Evolutionary conservation across 2,329 filamentous ascomycete species (phyloP).

Genomic region (Lachnum nothofagi): DNA sequence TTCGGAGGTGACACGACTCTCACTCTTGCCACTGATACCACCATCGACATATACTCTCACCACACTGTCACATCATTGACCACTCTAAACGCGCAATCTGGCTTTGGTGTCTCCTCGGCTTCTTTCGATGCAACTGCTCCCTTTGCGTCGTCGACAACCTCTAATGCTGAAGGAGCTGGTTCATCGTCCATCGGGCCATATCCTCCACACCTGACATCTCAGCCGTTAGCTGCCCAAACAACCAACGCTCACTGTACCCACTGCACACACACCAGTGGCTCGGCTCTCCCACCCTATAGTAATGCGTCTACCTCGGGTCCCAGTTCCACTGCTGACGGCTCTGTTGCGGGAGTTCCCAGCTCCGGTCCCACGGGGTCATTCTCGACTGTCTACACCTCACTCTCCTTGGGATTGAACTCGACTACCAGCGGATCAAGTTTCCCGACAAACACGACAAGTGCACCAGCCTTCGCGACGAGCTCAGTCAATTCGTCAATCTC

Average conservation of each 20-base stretch:
- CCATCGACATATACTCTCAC: conserved; percentile 13
- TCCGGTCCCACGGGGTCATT: background rate
- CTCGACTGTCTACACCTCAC: background rate
- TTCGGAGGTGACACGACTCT: background rate
- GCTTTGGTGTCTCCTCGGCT: conserved; percentile 12
- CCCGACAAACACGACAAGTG: background rate
- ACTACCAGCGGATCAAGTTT: background rate
- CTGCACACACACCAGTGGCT: background rate
- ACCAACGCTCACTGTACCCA: background rate
- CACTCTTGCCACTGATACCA: conserved; percentile 6
- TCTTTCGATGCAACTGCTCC: background rate
- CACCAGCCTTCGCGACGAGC: background rate
- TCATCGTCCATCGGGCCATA: background rate
- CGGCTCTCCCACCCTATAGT: background rate
- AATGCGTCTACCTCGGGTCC: background rate
- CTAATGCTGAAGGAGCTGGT: too few species aligned
- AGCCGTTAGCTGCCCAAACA: background rate
- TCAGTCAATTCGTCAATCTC: background rate
- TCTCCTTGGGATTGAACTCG: background rate
- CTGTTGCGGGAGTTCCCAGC: background rate
- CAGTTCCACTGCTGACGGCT: background rate
- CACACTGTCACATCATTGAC: conserved; percentile 3
- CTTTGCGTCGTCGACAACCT: too few species aligned
- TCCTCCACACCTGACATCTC: background rate
- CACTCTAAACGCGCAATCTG: conserved; percentile 13